Base-by-base conservation (phyloP, 176 grass and related monocot genomes). In the Oryza australiensis region DNA sequence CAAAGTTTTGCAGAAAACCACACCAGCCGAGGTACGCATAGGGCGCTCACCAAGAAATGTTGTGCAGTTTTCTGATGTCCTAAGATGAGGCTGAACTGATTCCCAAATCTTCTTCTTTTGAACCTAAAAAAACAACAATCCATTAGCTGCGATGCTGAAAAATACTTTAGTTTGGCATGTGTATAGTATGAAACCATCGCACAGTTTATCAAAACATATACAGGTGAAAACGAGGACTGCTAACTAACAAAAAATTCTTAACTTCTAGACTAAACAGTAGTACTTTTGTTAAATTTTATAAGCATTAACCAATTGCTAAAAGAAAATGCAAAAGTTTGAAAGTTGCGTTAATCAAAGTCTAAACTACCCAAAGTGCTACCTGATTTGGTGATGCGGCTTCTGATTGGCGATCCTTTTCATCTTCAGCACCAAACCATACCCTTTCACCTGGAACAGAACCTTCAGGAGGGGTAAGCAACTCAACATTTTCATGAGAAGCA, bases 51-150 rank as follows among this genome's bases (percentile, higher is more conserved):
- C 79, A 70, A 93, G 90, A 86, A 90, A 72, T 68, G 88, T 88
- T 46, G 78, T 9, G 63, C 88, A 91, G 75, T 84, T 82, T 46
- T 93, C 88, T 5, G 82, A 88, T 75, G 95, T 95, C 80, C 87
- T 91, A 77, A 98, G 90, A 74, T 95, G 84, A 62, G 95, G 90
- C 80, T 95, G 95, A 82, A 98, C 92, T 77, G 72, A 84, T 76
- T 98, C 92, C 95, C 92, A 95, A 74, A 95, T 93, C 88, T 90
- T 98, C 71, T 98, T 95, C 90, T 98, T 98, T 86, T 98, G 95
- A 24, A 98, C 84, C 95, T 98, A 84, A 26, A 20, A 59, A 65
- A 72, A 28, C 1, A 77, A 74, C 13, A 59, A 45, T 16, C 22
- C 22, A 88, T 80, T 83, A 86, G 79, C 13, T 55, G 62, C 20